phyloP scores from a whole-genome alignment of 2,329 filamentous ascomycete species.

The Phialophora chinensis region DNA sequence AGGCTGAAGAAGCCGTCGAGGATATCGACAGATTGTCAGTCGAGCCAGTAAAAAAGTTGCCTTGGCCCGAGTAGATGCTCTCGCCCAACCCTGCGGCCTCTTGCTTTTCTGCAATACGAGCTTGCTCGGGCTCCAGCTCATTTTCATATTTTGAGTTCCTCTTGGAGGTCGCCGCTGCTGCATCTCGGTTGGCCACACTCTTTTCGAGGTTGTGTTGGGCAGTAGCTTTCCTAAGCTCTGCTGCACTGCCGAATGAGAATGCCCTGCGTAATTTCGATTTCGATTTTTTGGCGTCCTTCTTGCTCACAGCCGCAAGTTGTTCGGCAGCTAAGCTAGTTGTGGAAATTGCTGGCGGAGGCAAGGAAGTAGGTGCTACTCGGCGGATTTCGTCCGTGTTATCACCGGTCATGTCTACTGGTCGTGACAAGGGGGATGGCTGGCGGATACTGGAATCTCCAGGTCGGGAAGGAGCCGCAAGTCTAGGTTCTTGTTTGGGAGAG shows the following conservation, averaged over 20 bases:
- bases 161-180: constrained; percentile 55
- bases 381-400: constrained; percentile 48
- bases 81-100: constrained; percentile 90
- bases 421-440: constrained; percentile 74
- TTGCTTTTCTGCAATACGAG: constrained; percentile 87
- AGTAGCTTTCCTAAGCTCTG: constrained; percentile 80
- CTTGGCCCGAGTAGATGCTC: constrained; percentile 88
- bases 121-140: constrained; percentile 84
- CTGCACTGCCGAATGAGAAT: constrained; percentile 95
- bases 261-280: constrained; percentile 87
- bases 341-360: not conserved
- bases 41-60: constrained; percentile 83
- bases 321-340: constrained; percentile 73
- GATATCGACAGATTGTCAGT: constrained; percentile 79
- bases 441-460: constrained; percentile 33
- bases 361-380: constrained; percentile 38
- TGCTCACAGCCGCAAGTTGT: constrained; percentile 84
- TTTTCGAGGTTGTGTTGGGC: constrained; percentile 63
- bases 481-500: constrained; percentile 20
- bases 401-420: constrained; percentile 68
- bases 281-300: constrained; percentile 80
- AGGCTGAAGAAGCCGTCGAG: constrained; percentile 56
- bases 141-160: constrained; percentile 70
- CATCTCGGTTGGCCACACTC: constrained; percentile 50
- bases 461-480: constrained; percentile 23